phyloP scores from a whole-genome alignment of 306 rosid genomes.

The Dryas drummondii region DNA sequence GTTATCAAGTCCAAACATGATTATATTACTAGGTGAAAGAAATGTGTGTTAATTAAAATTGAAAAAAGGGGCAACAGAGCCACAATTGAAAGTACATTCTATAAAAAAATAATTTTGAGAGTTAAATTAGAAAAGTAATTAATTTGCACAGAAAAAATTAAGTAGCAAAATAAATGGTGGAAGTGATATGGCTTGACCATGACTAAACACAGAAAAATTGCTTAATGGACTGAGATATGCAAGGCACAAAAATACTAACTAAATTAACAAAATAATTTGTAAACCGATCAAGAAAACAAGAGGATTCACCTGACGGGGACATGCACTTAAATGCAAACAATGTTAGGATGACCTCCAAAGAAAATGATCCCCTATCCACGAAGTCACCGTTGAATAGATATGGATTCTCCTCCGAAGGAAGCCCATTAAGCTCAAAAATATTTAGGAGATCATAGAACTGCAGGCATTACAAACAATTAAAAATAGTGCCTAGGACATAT shows the following conservation, averaged over 20 bases:
- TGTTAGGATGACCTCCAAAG: constrained; percentile 94
- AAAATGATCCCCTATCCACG: constrained; percentile 98
- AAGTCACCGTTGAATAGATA: constrained; percentile 97
- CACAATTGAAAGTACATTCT: not conserved
- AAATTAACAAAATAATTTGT: not conserved
- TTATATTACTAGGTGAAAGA: not conserved
- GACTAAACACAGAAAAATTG: constrained; percentile 1
- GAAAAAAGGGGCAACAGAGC: not conserved
- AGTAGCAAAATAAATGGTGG: not conserved
- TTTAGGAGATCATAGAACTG: constrained; percentile 95
- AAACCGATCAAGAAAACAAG: constrained; percentile 6
- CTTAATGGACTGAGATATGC: not conserved
- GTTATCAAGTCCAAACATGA: constrained; percentile 14
- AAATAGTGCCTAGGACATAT: constrained; percentile 1
- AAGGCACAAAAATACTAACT: not conserved
- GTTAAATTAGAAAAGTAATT: not conserved
- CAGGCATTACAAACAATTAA: constrained; percentile 33
- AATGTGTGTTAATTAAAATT: not conserved
- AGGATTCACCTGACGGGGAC: constrained; percentile 85
- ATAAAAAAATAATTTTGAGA: not conserved
- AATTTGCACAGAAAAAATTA: not conserved
- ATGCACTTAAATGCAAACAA: constrained; percentile 98
- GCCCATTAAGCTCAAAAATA: constrained; percentile 98
- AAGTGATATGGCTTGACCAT: not conserved
- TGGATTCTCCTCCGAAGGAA: constrained; percentile 99